Percentiles rank a stretch among this genome's conserved stretches.
These are phyloP conservation scores for Hyphodiscus hymeniophilus DNA, from an alignment of 495 filamentous ascomycete genomes.

Conservation along the genomic window DNA sequence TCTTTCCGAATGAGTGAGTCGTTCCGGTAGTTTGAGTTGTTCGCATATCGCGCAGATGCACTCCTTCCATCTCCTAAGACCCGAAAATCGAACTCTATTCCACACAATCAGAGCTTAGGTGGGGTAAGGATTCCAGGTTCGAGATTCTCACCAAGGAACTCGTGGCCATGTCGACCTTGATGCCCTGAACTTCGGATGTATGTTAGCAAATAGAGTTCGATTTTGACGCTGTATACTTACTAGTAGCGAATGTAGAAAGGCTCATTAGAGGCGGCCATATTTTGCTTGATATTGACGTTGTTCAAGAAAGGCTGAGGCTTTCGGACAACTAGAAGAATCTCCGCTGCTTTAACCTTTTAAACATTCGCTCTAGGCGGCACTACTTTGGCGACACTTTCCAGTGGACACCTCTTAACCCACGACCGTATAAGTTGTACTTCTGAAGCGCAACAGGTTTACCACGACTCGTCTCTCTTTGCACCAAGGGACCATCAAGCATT, in stretches of 20 bases:
- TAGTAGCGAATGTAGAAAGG: conserved; percentile 97
- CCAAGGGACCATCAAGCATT: conserved; percentile 7
- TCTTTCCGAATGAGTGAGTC: conserved; percentile 99
- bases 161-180: conserved; percentile 95
- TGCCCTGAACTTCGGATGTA: conserved; percentile 72
- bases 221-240: conserved; percentile 30
- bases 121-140: neutral
- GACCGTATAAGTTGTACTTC: too few species aligned
- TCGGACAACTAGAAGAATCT: too few species aligned
- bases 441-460: conserved; percentile 17
- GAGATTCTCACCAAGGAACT: conserved; percentile 78
- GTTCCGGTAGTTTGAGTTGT: conserved; percentile 99
- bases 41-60: conserved; percentile 92
- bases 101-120: conserved; percentile 1
- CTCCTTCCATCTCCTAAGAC: conserved; percentile 90
- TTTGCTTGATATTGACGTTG: conserved; percentile 1
- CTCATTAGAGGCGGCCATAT: conserved; percentile 39
- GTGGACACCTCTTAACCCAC: too few species aligned
- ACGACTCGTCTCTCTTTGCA: conserved; percentile 4
- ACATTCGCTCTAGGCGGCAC: too few species aligned
- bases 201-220: conserved; percentile 26
- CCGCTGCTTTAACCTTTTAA: too few species aligned
- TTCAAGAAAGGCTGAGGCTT: conserved; percentile 13
- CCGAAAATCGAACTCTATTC: conserved; percentile 90
- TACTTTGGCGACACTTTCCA: too few species aligned